These are phyloP conservation scores for Mycena epipterygia DNA, from an alignment of 768 basidiomycete genomes.

Conservation along the genomic window DNA sequence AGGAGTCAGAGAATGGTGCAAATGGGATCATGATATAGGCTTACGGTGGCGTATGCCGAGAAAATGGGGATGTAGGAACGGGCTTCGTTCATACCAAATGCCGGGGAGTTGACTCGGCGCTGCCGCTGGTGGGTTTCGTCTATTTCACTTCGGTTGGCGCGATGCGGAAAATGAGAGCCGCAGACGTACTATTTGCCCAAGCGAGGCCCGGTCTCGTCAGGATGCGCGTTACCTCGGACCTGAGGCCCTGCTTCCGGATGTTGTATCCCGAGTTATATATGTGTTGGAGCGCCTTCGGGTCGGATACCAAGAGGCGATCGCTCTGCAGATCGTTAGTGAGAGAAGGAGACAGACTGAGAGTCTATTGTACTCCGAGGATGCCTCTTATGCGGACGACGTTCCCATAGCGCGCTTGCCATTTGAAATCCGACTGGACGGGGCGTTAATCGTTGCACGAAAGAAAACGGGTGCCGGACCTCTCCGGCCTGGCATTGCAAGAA, in stretches of 20 bases:
- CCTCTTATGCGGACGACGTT: conserved; percentile 66
- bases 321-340: neutral
- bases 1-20: conserved; percentile 32
- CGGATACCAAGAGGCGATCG: neutral
- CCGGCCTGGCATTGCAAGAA: conserved; percentile 66
- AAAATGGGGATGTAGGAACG: conserved; percentile 16
- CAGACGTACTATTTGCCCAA: conserved; percentile 2
- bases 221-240: neutral
- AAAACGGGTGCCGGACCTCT: conserved; percentile 23
- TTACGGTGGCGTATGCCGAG: conserved; percentile 54
- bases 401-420: conserved; percentile 64
- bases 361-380: conserved; percentile 44
- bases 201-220: neutral
- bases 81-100: conserved; percentile 4
- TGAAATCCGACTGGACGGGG: conserved; percentile 60
- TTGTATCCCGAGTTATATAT: conserved; percentile 4
- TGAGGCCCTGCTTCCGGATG: neutral
- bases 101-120: conserved; percentile 9
- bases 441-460: neutral
- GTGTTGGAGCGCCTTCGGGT: conserved; percentile 4
- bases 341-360: neutral
- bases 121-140: conserved; percentile 12
- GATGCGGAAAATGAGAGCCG: neutral
- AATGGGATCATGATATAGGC: conserved; percentile 38
- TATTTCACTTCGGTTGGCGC: neutral